Base-by-base conservation (phyloP, 2,329 filamentous ascomycete species). In the Cladophialophora immunda region DNA sequence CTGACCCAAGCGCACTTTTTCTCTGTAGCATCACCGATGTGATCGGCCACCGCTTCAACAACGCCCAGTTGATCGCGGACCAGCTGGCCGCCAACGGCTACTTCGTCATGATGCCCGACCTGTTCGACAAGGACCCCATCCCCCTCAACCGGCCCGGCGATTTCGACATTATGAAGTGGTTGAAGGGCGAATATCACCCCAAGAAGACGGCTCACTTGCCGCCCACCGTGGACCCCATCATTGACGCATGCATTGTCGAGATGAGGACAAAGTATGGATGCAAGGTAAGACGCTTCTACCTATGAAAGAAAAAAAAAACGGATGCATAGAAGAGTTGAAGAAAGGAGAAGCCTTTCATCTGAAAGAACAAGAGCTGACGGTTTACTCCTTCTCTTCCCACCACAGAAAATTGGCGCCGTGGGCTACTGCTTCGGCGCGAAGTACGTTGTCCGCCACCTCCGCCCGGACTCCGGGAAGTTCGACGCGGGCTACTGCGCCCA, bases 71-170 rank as follows among this genome's bases (percentile, higher is more conserved):
- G 69, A 86, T 93, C 73, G 91, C 91, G 67, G 92, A 94, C 81
- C 87, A 91, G 74, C 91, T 86, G 76, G 92, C 92, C 65, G 86
- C 87, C 70, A 90, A 90, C 76, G 91, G 90, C 72, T 93, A 92
- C 80, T 82, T 89, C 64, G 85, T 85, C 64, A 80, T 92, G 50
- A 84, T 93, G 68, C 86, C 90, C 30, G 91, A 94, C 77, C 78
- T 91, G 60, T 91, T 93, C 83, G 84, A 88, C 67, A 62, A 58
- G n/a, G 88, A 92, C 74, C 76, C 87, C 17, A 76, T 92, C 62
- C 74, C 80, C 1, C 73, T 90, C 68, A 85, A 89, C 75, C 81
- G 80, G 56, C 79, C 82, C 6, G 79, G 76, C 19, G 82, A 81
- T 67, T 85, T 83, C 71, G 74, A 86, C 70, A 72, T 88, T 58